Percentiles rank a stretch among this genome's conserved stretches.
phyloP scores from a whole-genome alignment of 495 filamentous ascomycete genomes.

The Poronia punctata region DNA sequence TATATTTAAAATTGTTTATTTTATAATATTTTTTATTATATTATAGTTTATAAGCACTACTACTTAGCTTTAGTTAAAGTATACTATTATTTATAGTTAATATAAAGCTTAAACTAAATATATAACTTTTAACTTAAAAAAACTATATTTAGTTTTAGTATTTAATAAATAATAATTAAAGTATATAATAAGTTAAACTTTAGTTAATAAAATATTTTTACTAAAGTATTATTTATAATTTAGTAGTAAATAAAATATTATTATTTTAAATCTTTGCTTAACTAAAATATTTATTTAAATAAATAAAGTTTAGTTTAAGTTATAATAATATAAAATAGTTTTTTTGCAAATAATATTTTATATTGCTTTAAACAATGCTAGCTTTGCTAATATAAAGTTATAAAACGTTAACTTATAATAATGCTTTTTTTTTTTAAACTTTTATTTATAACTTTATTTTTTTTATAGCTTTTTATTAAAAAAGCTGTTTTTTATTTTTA shows the following conservation, averaged over 20 bases:
- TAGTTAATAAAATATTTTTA: neutral
- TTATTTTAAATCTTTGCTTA: neutral
- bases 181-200: neutral
- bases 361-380: too few species aligned
- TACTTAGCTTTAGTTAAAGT: neutral
- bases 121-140: neutral
- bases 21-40: neutral
- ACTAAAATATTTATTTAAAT: neutral
- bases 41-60: neutral
- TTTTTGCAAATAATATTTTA: too few species aligned
- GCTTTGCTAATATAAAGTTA: too few species aligned
- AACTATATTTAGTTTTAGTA: neutral
- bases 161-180: neutral
- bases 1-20: neutral
- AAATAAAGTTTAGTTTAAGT: neutral
- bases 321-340: slow-evolving; percentile 1
- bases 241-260: neutral
- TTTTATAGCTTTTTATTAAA: too few species aligned
- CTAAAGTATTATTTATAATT: neutral
- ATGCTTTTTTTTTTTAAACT: too few species aligned
- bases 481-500: too few species aligned
- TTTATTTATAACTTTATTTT: too few species aligned
- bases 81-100: neutral
- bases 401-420: too few species aligned
- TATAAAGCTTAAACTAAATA: neutral